Evolutionary conservation across 345 rosid species (phyloP).

Genomic region (Kandelia obovata): DNA sequence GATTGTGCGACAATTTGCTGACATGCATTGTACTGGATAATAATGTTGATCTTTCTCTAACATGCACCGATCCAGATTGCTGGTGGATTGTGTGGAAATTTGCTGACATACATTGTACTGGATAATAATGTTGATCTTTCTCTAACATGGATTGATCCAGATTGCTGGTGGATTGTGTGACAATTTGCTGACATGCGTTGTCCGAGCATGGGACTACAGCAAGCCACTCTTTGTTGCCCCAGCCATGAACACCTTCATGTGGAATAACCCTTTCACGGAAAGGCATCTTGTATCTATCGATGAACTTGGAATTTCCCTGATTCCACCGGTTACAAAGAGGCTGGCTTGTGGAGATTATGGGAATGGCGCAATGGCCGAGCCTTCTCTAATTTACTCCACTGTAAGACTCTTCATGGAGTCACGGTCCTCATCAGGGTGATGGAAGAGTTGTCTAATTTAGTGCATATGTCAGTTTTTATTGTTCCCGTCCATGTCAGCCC

Average conservation of each 20-base stretch:
- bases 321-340: slow-evolving; percentile 81
- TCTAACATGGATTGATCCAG: slow-evolving; percentile 33
- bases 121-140: background rate
- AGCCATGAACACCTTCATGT: slow-evolving; percentile 88
- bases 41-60: background rate
- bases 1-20: slow-evolving; percentile 82
- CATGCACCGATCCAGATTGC: slow-evolving; percentile 59
- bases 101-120: slow-evolving; percentile 66
- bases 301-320: slow-evolving; percentile 82
- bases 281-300: slow-evolving; percentile 73
- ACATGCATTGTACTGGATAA: slow-evolving; percentile 52
- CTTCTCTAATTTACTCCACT: slow-evolving; percentile 68
- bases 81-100: slow-evolving; percentile 88
- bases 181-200: slow-evolving; percentile 79
- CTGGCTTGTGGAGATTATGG: slow-evolving; percentile 91
- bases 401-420: slow-evolving; percentile 72
- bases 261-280: slow-evolving; percentile 94
- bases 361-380: slow-evolving; percentile 94
- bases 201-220: slow-evolving; percentile 91
- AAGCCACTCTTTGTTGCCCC: slow-evolving; percentile 86
- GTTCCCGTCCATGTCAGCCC: background rate
- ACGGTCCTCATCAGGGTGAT: slow-evolving; percentile 31
- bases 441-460: slow-evolving; percentile 10
- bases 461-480: too few relatives aligned
- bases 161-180: slow-evolving; percentile 95